Evolutionary conservation across 768 basidiomycete species (phyloP).

Genomic region (Mycena galericulata): DNA sequence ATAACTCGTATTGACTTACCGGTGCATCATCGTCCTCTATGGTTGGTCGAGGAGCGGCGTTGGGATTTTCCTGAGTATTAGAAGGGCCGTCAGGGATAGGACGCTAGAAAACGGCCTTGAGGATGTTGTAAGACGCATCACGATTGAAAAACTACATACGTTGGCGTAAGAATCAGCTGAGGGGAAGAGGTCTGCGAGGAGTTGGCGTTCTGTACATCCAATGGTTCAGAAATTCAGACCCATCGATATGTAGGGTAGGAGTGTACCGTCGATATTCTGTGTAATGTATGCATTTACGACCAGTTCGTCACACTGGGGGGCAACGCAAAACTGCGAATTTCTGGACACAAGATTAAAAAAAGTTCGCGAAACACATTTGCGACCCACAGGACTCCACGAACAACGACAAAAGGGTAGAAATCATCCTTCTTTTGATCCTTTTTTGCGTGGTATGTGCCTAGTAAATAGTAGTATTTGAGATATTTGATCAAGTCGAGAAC

Average conservation of each 20-base stretch:
- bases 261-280: neutral
- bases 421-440: neutral
- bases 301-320: conserved; percentile 1
- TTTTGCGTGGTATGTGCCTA: conserved; percentile 6
- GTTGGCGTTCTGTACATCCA: conserved; percentile 3
- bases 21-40: neutral
- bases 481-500: neutral
- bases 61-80: conserved; percentile 7
- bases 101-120: neutral
- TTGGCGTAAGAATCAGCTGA: too few species aligned
- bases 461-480: neutral
- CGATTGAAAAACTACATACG: conserved; percentile 3
- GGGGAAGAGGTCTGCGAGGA: conserved; percentile 1
- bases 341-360: neutral
- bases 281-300: conserved; percentile 7
- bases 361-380: neutral
- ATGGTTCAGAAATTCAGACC: conserved; percentile 11
- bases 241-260: neutral
- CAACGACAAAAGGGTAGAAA: neutral
- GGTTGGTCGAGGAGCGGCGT: conserved; percentile 7
- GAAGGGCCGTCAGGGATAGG: too few species aligned
- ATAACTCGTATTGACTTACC: neutral
- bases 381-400: neutral
- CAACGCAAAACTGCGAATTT: conserved; percentile 7
- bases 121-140: neutral